Conservation (phyloP, 108 stramenopile genomes). For the Fistulifera solaris region DNA sequence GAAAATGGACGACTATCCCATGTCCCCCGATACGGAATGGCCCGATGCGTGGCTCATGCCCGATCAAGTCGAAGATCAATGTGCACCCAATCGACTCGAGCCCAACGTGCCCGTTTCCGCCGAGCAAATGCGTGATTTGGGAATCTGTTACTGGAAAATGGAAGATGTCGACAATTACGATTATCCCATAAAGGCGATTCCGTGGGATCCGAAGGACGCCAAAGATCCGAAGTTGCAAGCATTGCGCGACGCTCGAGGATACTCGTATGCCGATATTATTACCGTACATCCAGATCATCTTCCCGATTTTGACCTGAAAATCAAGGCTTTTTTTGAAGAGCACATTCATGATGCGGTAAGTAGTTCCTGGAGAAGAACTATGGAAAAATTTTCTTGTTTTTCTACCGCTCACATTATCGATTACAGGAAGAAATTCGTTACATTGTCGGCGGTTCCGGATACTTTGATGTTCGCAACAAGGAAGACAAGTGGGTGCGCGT, state of each 20-base stretch:
- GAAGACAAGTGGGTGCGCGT: constrained; percentile 89
- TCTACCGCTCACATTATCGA: not conserved
- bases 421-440: constrained; percentile 90
- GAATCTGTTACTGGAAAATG: constrained; percentile 81
- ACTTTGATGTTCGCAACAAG: constrained; percentile 90
- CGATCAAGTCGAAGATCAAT: constrained; percentile 55
- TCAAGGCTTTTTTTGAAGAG: constrained; percentile 65
- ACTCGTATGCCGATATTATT: constrained; percentile 84
- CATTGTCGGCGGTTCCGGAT: constrained; percentile 75
- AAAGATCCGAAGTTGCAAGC: constrained; percentile 56
- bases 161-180: constrained; percentile 49
- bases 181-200: constrained; percentile 71
- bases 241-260: constrained; percentile 48
- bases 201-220: constrained; percentile 80
- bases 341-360: constrained; percentile 76
- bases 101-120: constrained; percentile 66
- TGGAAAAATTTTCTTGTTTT: too few relatives aligned
- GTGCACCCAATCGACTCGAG: constrained; percentile 39
- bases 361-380: too few relatives aligned
- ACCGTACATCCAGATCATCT: constrained; percentile 85
- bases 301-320: constrained; percentile 16
- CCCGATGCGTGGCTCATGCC: constrained; percentile 73
- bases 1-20: constrained; percentile 17
- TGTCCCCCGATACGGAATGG: constrained; percentile 35
- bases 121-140: constrained; percentile 37